Base-by-base conservation (phyloP, 768 basidiomycete genomes). In the Gyrodon lividus region DNA sequence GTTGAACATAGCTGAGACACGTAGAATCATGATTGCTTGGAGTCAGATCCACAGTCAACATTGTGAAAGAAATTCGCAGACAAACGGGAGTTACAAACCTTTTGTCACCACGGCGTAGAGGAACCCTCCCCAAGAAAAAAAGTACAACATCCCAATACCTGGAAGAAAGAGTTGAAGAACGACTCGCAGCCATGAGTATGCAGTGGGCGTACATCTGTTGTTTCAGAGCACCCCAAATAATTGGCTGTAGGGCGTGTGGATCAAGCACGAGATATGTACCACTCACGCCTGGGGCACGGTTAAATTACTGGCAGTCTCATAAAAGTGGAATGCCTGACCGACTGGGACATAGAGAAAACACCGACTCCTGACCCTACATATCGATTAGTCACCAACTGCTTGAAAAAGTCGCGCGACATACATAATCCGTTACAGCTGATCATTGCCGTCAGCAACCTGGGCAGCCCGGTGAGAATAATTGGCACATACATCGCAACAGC, bases 1-100 rank as follows among this genome's bases (percentile, higher is more conserved):
- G 12, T 22, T 14, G 46, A 57, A 58, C 58, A 58, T 59, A 22
- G 22, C 58, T 6, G 55, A 51, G 5, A 59, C 43, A 33, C 58
- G 46, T 16, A 59, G 26, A 51, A 59, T 48, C 56, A 59, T 58
- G 26, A 58, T 59, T 9, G 23, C 56, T 58, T 16, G 19, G 34
- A 4, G 12, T 4, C 16, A 2, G 12, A 17, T 49, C 12, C 5
- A 31, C 45, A 43, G 26, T 0, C 14, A 17, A n/a, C 9, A 33
- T 7, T 5, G 12, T 16, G 9, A n/a, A n/a, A n/a, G n/a, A 6
- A 17, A n/a, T 24, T 19, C 14, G 1, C 16, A 5, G 12, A 13
- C 12, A 14, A 9, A 1, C 13, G 31, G 31, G n/a, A 34, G 35
- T 12, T 2, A 51, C 57, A 19, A 28, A 58, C 58, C 57, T 2